These are phyloP conservation scores for Ploettnerulaceae sp. DNA, from an alignment of 2,329 filamentous ascomycete genomes.

Conservation along the genomic window DNA sequence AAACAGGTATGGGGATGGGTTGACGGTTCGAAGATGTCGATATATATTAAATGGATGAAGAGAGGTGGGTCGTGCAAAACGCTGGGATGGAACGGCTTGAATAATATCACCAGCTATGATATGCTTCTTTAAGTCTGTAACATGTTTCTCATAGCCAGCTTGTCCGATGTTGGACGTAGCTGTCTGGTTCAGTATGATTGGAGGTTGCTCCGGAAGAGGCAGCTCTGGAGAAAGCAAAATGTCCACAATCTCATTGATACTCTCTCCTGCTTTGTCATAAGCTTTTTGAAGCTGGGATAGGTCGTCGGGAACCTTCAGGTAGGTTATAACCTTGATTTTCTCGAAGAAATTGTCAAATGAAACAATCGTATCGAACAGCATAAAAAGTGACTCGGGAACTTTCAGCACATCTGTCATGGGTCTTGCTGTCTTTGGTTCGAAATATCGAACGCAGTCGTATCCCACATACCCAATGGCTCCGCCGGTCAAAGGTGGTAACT, in stretches of 20 bases:
- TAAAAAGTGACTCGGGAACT: conserved; percentile 92
- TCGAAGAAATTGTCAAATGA: conserved; percentile 95
- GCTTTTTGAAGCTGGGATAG: conserved; percentile 56
- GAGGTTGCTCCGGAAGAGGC: conserved; percentile 70
- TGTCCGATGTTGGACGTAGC: conserved; percentile 91
- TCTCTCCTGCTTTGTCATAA: conserved; percentile 63
- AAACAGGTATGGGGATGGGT: conserved; percentile 96
- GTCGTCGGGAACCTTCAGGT: conserved; percentile 64
- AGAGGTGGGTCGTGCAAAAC: conserved; percentile 81
- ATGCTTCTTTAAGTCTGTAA: conserved; percentile 80
- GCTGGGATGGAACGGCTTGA: conserved; percentile 92
- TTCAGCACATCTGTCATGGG: conserved; percentile 82
- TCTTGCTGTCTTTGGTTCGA: conserved; percentile 92
- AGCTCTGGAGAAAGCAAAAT: conserved; percentile 70
- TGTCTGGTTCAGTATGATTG: conserved; percentile 67
- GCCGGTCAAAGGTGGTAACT: conserved; percentile 79
- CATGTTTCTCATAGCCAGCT: conserved; percentile 85
- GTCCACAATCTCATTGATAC: conserved; percentile 62
- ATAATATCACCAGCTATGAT: conserved; percentile 93
- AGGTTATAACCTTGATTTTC: conserved; percentile 88
- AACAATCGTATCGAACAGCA: conserved; percentile 92
- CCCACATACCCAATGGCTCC: conserved; percentile 95
- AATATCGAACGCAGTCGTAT: conserved; percentile 96
- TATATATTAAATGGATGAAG: conserved; percentile 98
- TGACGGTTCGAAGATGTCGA: conserved; percentile 91